Evolutionary conservation across 2,329 filamentous ascomycete genomes (phyloP).

Genomic region (Davidsoniella virescens): DNA sequence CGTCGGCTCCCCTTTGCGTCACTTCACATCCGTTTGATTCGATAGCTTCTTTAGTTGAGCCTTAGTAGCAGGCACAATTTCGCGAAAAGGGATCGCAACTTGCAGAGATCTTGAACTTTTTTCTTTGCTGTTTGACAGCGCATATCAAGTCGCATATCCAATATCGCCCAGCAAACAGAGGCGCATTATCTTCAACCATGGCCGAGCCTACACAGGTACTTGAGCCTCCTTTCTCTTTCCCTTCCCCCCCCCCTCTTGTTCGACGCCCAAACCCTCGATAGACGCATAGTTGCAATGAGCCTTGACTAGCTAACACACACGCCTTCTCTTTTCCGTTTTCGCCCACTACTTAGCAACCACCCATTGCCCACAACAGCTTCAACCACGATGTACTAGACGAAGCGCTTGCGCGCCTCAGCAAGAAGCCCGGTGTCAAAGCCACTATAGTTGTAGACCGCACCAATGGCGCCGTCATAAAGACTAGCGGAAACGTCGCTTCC

Average conservation of each 20-base stretch:
- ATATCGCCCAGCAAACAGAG: too few relatives aligned
- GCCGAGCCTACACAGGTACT: slow-evolving; percentile 10
- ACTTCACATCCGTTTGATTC: not conserved
- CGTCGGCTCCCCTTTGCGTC: slow-evolving; percentile 9
- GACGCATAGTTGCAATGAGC: not conserved
- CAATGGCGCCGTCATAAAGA: slow-evolving; percentile 59
- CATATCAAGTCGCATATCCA: too few relatives aligned
- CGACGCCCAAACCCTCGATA: not conserved
- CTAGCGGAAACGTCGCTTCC: slow-evolving; percentile 49
- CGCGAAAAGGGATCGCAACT: too few relatives aligned
- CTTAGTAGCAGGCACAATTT: not conserved
- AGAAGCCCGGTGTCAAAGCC: slow-evolving; percentile 65
- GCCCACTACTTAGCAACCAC: not conserved
- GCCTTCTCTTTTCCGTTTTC: not conserved
- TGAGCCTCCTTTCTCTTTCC: not conserved
- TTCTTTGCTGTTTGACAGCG: not conserved
- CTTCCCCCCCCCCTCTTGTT: too few relatives aligned
- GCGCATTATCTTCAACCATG: slow-evolving; percentile 2
- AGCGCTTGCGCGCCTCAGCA: slow-evolving; percentile 52
- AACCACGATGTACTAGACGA: slow-evolving; percentile 46
- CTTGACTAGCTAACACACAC: too few relatives aligned
- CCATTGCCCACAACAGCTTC: slow-evolving; percentile 13
- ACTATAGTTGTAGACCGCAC: slow-evolving; percentile 58
- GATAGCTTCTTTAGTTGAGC: not conserved
- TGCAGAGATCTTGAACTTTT: too few relatives aligned